These are phyloP conservation scores for Cercospora zeae-maydis DNA, from an alignment of 2,329 filamentous ascomycete genomes.

Conservation along the genomic window DNA sequence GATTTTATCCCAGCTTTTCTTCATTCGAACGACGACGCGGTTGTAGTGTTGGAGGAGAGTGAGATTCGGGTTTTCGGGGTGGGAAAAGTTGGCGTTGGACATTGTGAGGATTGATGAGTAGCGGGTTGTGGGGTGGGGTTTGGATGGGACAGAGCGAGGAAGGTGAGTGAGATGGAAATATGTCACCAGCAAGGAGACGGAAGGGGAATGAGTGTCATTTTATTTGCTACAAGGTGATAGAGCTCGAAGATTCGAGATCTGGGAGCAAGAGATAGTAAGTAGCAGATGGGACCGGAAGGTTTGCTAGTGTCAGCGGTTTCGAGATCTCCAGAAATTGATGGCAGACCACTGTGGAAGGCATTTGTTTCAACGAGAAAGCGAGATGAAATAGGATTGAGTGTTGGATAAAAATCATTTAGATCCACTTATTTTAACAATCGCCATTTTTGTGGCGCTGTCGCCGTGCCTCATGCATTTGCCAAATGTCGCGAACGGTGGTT, in stretches of 20 bases:
- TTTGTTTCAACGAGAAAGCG: background rate
- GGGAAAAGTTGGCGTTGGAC: background rate
- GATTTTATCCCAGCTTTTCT: background rate
- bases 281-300: background rate
- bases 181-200: background rate
- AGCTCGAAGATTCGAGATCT: background rate
- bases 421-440: background rate
- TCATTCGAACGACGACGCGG: background rate
- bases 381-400: background rate
- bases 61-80: background rate
- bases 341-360: background rate
- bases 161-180: background rate
- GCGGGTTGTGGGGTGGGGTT: background rate
- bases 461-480: background rate
- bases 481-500: background rate
- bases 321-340: background rate
- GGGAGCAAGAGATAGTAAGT: background rate
- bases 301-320: background rate
- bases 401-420: background rate
- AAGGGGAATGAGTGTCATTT: background rate
- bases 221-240: background rate
- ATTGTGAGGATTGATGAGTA: background rate
- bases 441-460: background rate
- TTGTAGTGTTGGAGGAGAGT: background rate
- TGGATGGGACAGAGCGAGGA: background rate